These are phyloP conservation scores for Oenanthe sinensis DNA, from an alignment of 129 eudicot species.

Conservation along the genomic window DNA sequence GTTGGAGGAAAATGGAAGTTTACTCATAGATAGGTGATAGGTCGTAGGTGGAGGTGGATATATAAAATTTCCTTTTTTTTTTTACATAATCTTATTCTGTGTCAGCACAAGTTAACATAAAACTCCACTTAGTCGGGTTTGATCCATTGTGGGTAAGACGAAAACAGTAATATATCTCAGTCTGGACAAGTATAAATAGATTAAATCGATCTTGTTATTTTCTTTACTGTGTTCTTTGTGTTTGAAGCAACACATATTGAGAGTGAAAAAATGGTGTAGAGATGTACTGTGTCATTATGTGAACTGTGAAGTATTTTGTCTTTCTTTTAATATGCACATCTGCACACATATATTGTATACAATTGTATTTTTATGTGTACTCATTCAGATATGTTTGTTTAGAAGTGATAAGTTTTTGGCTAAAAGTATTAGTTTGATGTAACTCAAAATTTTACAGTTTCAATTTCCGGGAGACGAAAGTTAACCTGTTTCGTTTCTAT, in stretches of 20 bases:
- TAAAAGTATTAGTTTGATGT: not conserved
- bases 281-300: not conserved
- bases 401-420: not conserved
- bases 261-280: not conserved
- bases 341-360: not conserved
- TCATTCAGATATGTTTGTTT: not conserved
- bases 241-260: not conserved
- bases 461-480: constrained; percentile 39
- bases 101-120: not conserved
- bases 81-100: not conserved
- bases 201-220: not conserved
- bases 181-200: not conserved
- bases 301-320: not conserved
- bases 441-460: constrained; percentile 30
- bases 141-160: not conserved
- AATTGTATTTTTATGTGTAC: not conserved
- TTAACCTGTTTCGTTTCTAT: constrained; percentile 51
- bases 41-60: not conserved
- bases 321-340: not conserved
- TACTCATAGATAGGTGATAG: not conserved
- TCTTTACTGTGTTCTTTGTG: not conserved
- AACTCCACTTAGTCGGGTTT: not conserved
- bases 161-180: not conserved
- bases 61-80: not conserved
- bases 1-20: not conserved